A percentile compares a stretch with the other conserved stretches of the same genome.
Evolutionary conservation across 805 yeast genomes (phyloP).

Genomic region (Suhomyces xylopsoci): DNA sequence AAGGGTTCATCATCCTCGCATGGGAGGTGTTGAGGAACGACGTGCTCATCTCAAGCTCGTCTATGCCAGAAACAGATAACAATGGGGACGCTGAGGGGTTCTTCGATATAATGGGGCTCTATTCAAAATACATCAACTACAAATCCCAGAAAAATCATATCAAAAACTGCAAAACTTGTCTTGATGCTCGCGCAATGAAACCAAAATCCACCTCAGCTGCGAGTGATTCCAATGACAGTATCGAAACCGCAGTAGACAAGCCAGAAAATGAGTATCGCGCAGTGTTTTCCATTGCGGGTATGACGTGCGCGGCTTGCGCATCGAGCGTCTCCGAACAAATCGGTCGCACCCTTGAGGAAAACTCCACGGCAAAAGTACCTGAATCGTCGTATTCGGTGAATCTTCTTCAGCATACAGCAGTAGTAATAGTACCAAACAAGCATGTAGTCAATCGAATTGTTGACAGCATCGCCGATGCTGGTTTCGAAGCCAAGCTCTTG

Average conservation of each 20-base stretch:
- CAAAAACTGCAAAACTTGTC: slow-evolving; percentile 42
- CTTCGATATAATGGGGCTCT: slow-evolving; percentile 12
- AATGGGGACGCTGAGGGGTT: slow-evolving; percentile 13
- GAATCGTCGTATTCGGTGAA: slow-evolving; percentile 48
- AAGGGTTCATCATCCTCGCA: slow-evolving; percentile 37
- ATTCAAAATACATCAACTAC: slow-evolving; percentile 14
- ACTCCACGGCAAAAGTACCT: background rate
- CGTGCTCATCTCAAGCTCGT: slow-evolving; percentile 7
- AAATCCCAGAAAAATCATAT: slow-evolving; percentile 31
- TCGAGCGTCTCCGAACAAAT: slow-evolving; percentile 22
- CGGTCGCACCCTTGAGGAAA: slow-evolving; percentile 1
- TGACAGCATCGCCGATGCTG: slow-evolving; percentile 26
- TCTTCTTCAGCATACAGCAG: slow-evolving; percentile 50
- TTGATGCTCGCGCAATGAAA: slow-evolving; percentile 10
- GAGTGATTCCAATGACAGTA: slow-evolving; percentile 9
- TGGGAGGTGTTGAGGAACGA: slow-evolving; percentile 31
- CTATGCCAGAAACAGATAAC: background rate
- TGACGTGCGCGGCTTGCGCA: slow-evolving; percentile 42
- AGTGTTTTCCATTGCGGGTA: slow-evolving; percentile 48
- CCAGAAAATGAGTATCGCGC: slow-evolving; percentile 40
- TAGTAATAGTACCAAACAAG: slow-evolving; percentile 51
- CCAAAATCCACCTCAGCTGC: background rate
- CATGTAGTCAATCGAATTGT: slow-evolving; percentile 37
- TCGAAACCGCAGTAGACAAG: slow-evolving; percentile 26
- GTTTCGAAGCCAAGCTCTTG: slow-evolving; percentile 47